Evolutionary conservation across 1,284 basidiomycete genomes (phyloP), one percentile per base, ranked within the genome.

Genomic region (Waitea zeae): DNA sequence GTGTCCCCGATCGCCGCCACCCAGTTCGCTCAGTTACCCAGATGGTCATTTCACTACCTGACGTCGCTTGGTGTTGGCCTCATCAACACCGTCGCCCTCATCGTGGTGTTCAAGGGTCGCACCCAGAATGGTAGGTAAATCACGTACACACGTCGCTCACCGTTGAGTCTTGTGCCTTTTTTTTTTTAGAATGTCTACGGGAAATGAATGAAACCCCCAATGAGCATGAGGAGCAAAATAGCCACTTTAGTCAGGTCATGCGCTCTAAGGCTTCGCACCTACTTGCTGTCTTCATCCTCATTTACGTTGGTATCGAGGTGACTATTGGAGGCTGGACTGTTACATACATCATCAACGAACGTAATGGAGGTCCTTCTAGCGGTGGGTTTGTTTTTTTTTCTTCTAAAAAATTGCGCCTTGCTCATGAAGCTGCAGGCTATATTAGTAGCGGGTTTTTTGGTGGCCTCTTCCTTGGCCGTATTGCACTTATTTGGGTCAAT

Each of bases 1-100:
- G 50, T 56, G 5, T 55, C 74, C 3, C 77, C 78, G 2, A 57
- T 81, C 7, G 58, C 69, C 1, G 59, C 76, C 0, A 81, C 76
- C 0, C 68, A 74, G 31, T 79, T 80, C 40, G 52, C 70, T 2
- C 56, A 60, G 34, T 45, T 58, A 27, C 46, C 40, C 1, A 54
- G 50, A 35, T 73, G 72, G 64, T 79, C 74, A 7, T 70, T 70
- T 44, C 72, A 79, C 48, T 83, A 70, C 47, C 54, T 79, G 6
- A 54, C 57, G 7, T 77, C 73, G 0, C 51, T 80, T 3, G 67
- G 64, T 2, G 40, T 82, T 12, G 66, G 71, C 0, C 33, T 63
- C 12, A 35, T 54, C 15, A 77, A 71, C 35, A 51, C 55, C 0
- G 20, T 56, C 5, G 20, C 60, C 2, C 45, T 78, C 11, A 39